Base-by-base conservation (phyloP, 176 grass and related monocot species). In the Phyllostachys edulis region DNA sequence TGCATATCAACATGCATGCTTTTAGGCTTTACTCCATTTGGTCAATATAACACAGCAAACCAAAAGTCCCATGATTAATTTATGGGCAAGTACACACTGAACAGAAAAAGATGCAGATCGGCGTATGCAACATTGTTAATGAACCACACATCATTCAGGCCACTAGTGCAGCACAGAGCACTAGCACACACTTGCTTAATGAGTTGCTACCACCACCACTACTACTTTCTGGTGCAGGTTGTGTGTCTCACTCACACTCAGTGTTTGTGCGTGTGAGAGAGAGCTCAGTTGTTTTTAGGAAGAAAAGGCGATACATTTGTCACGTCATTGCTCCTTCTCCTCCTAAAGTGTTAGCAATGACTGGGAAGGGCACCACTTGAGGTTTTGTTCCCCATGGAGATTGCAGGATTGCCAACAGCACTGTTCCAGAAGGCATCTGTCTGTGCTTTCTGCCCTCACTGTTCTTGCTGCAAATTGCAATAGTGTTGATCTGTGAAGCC, bases 331-430 rank as follows among this genome's bases (percentile, higher is more conserved):
- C 72, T 71, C 7, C 63, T 73, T 38, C 67, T 78, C 82, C 73
- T 38, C 82, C 73, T 38, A 44, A 80, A 89, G 74, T 76, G 62
- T 86, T 51, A 68, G 52, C 68, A 79, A 64, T 86, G 75, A 84
- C 86, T 80, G 51, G 47, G 83, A 89, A 52, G 63, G 55, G 59
- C 70, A 85, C 72, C 73, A 61, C 54, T 29, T 20, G 12, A 26
- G 61, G 51, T 61, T 40, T 86, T 90, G 88, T 68, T 83, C 84
- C 74, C 80, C 89, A 21, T 63, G 80, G 50, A 67, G 62, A 54
- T 80, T 68, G 85, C 86, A 87, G 45, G 70, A 67, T 87, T 87
- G 11, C n/a, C 11, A 39, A 50, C 20, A 60, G 38, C 57, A 63
- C 39, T 82, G 65, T 41, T 42, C 36, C 27, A 75, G 32, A 34